Percentiles rank a stretch among this genome's conserved stretches.
phyloP scores from a whole-genome alignment of 768 basidiomycete genomes.

The Auricularia sp. region DNA sequence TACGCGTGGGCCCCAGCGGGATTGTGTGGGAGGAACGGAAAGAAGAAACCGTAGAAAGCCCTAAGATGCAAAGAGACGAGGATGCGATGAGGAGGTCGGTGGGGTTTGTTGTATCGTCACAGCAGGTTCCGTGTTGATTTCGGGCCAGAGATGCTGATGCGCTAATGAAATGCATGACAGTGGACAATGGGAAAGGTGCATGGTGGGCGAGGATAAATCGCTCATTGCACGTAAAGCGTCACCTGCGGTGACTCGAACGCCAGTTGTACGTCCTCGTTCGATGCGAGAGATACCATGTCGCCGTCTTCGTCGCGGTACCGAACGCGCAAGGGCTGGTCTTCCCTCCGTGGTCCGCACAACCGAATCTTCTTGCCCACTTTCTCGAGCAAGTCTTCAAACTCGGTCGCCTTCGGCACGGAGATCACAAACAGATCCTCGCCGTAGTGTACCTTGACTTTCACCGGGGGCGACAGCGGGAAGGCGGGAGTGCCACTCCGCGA shows the following conservation, averaged over 20 bases:
- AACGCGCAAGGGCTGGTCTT: conserved; percentile 72
- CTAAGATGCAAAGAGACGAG: conserved; percentile 6
- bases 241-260: conserved; percentile 72
- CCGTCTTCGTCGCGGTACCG: conserved; percentile 91
- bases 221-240: conserved; percentile 68
- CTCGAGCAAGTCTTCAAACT: conserved; percentile 77
- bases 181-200: background rate
- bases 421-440: conserved; percentile 94
- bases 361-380: conserved; percentile 90
- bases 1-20: background rate
- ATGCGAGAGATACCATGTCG: conserved; percentile 77
- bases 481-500: background rate
- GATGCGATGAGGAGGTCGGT: conserved; percentile 2
- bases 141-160: background rate
- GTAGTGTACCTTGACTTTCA: conserved; percentile 92
- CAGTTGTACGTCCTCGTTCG: conserved; percentile 90
- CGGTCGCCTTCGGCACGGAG: conserved; percentile 70
- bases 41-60: background rate
- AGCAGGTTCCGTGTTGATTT: background rate
- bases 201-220: background rate
- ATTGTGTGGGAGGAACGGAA: background rate
- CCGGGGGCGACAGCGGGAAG: conserved; percentile 28
- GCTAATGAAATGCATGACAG: background rate
- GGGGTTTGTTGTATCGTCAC: background rate
- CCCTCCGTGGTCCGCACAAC: conserved; percentile 72